Conservation (phyloP, 345 rosid genomes). For the Lepidium aucheri region DNA sequence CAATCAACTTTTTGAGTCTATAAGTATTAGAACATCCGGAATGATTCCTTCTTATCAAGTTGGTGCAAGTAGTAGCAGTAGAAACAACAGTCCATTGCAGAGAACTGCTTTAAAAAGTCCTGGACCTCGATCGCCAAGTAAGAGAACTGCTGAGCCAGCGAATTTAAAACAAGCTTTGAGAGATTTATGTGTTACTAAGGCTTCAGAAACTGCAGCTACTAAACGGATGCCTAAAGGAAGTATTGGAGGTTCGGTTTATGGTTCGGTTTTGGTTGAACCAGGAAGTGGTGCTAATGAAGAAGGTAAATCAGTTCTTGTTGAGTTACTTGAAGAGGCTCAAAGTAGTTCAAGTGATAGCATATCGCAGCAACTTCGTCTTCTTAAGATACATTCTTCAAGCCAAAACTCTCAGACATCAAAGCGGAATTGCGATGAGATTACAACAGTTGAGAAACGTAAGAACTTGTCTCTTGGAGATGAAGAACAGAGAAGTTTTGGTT, state of each 20-base stretch:
- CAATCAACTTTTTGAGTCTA: conserved; percentile 83
- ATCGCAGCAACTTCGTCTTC: conserved; percentile 36
- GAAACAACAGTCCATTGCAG: conserved; percentile 36
- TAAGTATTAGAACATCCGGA: conserved; percentile 59
- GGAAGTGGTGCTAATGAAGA: conserved; percentile 38
- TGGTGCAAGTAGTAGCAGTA: conserved; percentile 35
- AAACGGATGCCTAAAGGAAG: conserved; percentile 47
- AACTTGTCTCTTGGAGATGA: conserved; percentile 27
- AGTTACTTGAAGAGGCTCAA: conserved; percentile 49
- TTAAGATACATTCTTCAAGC: conserved; percentile 36
- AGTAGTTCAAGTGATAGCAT: conserved; percentile 30
- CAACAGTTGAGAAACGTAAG: background rate
- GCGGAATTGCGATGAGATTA: conserved; percentile 14
- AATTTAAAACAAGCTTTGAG: conserved; percentile 83
- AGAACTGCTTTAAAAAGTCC: conserved; percentile 64
- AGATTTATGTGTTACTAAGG: conserved; percentile 76
- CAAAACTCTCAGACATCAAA: conserved; percentile 39
- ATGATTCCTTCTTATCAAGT: conserved; percentile 40
- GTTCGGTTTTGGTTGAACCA: conserved; percentile 57
- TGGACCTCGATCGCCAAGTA: conserved; percentile 51
- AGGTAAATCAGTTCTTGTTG: conserved; percentile 45
- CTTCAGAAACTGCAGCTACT: conserved; percentile 87
- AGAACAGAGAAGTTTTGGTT: conserved; percentile 14
- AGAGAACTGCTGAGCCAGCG: conserved; percentile 51
- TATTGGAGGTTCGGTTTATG: conserved; percentile 44